Conservation (phyloP, 2,329 filamentous ascomycete genomes). For the Alternaria angustiovoidea region DNA sequence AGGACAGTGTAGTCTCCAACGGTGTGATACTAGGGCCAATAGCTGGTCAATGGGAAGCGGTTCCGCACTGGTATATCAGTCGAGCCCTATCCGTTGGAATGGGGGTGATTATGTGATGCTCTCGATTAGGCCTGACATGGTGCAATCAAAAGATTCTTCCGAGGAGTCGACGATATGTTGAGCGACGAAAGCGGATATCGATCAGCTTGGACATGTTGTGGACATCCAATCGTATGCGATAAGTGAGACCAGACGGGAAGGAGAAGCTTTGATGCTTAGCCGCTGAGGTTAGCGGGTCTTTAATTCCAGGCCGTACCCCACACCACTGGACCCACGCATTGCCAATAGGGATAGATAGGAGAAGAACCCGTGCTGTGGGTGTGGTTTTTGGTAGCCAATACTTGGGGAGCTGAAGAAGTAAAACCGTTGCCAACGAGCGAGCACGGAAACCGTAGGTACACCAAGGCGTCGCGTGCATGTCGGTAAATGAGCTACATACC, state of each 20-base stretch:
- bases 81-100: neutral
- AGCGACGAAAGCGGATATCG: conserved; percentile 10
- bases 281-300: conserved; percentile 17
- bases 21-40: neutral
- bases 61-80: neutral
- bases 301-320: conserved; percentile 19
- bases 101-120: neutral
- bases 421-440: conserved; percentile 14
- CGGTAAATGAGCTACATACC: conserved; percentile 13
- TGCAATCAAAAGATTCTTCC: conserved; percentile 3
- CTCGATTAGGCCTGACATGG: conserved; percentile 4
- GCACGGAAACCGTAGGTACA: conserved; percentile 13
- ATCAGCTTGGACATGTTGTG: conserved; percentile 7
- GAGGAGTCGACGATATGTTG: conserved; percentile 9
- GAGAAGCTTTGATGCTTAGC: conserved; percentile 15
- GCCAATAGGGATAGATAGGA: conserved; percentile 13
- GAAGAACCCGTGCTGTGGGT: conserved; percentile 6
- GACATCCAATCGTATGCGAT: conserved; percentile 14
- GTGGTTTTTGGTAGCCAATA: conserved; percentile 13
- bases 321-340: conserved; percentile 9
- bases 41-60: conserved; percentile 5
- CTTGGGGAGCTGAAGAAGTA: conserved; percentile 20
- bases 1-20: neutral
- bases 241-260: conserved; percentile 10
- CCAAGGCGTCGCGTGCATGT: conserved; percentile 15